Percentiles rank a stretch among this genome's conserved stretches.
These are phyloP conservation scores for Pseudogymnoascus sp. DNA, from an alignment of 2,329 filamentous ascomycete genomes.

Conservation along the genomic window DNA sequence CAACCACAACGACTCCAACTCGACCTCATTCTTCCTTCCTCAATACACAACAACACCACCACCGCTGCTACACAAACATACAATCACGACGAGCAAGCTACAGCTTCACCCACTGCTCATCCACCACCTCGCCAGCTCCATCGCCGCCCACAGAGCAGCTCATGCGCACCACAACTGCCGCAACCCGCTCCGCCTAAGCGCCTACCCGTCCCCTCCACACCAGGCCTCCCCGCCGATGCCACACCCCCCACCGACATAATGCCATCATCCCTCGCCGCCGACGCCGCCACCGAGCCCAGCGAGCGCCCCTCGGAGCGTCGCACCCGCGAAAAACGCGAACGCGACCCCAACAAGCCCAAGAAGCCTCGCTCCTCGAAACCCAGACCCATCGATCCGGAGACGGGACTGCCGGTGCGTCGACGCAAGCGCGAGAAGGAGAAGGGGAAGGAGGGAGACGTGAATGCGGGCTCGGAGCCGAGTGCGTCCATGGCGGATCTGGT, in stretches of 20 bases:
- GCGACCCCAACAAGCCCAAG: constrained; percentile 26
- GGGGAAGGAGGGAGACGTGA: constrained; percentile 10
- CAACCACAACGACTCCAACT: neutral
- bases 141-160: neutral
- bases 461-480: constrained; percentile 17
- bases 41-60: neutral
- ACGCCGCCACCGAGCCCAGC: constrained; percentile 17
- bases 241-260: neutral
- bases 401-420: constrained; percentile 22
- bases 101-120: neutral
- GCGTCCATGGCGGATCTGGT: constrained; percentile 39
- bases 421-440: constrained; percentile 15
- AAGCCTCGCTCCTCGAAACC: constrained; percentile 25
- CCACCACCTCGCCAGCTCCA: neutral
- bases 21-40: neutral
- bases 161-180: constrained; percentile 2
- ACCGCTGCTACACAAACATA: neutral
- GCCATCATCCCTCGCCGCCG: constrained; percentile 9
- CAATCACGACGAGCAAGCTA: neutral
- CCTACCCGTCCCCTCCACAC: neutral
- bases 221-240: neutral
- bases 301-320: constrained; percentile 23
- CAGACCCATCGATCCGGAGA: constrained; percentile 25
- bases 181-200: neutral
- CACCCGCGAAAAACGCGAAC: constrained; percentile 25